Conservation (phyloP, 345 rosid species). For the Moringa oleifera region DNA sequence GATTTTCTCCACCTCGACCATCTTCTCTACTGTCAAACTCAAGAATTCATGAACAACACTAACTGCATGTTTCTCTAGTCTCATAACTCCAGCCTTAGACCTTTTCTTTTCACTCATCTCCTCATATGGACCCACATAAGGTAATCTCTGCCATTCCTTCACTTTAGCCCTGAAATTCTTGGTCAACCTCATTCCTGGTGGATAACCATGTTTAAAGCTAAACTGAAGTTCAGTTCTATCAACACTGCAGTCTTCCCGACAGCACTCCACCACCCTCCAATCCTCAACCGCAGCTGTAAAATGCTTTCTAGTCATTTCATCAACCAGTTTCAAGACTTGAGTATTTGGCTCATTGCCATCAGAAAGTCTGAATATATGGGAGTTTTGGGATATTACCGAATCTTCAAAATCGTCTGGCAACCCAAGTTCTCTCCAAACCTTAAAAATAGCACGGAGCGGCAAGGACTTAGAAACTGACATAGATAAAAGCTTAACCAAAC, state of each 20-base stretch:
- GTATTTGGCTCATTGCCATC: constrained; percentile 68
- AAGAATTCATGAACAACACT: constrained; percentile 75
- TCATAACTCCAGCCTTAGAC: constrained; percentile 41
- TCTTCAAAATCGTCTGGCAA: constrained; percentile 95
- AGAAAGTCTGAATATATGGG: constrained; percentile 43
- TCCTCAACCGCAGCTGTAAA: constrained; percentile 64
- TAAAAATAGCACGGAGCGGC: constrained; percentile 82
- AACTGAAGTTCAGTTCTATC: constrained; percentile 46
- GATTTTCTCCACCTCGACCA: constrained; percentile 91
- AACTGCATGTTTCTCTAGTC: constrained; percentile 70
- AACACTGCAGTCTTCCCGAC: constrained; percentile 42
- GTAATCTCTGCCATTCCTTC: constrained; percentile 75
- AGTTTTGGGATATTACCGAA: constrained; percentile 56
- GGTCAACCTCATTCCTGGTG: constrained; percentile 80
- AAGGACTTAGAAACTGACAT: constrained; percentile 62
- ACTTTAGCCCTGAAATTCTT: constrained; percentile 70
- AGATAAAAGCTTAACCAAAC: constrained; percentile 53
- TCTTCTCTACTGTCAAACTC: constrained; percentile 79
- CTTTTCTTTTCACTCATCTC: constrained; percentile 40
- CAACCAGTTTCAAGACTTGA: constrained; percentile 55
- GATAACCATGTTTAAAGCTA: constrained; percentile 66
- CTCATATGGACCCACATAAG: constrained; percentile 73
- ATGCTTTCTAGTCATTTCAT: constrained; percentile 22
- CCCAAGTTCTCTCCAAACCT: constrained; percentile 93
- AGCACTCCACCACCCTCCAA: constrained; percentile 75